Evolutionary conservation across 768 basidiomycete species (phyloP), one percentile per base, ranked within the genome.

Genomic region (Mycena polygramma): DNA sequence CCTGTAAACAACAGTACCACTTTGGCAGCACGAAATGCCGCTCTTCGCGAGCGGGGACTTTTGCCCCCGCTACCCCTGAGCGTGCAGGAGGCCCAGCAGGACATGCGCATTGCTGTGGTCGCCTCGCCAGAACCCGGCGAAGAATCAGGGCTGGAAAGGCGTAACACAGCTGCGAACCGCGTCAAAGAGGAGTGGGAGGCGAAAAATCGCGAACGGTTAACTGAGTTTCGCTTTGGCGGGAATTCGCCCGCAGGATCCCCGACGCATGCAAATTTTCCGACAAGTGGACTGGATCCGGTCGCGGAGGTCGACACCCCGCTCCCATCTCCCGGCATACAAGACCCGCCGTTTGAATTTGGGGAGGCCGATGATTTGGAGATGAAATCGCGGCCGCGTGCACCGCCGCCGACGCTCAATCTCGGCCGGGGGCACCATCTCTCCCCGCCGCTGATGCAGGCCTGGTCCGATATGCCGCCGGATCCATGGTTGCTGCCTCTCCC

Each of bases 21-120:
- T 8, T 81, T 79, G 49, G 83, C 83, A 35, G 78, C 80, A 17
- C 82, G 87, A 24, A 86, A 90, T 54, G 89, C 88, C 4, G 90
- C 90, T 2, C 83, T 91, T 24, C 85, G 90, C 15, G 89, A 86
- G 72, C 85, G 89, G 39, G 90, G 90, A 0, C 80, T 92, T 46
- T 80, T 88, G 2, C 89, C 91, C 26, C 84, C 86, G 11, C 79
- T 85, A 35, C 75, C 75, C 20, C 83, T 84, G 60, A 86, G 78
- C 78, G 80, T 75, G 30, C 82, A 78, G 76, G 86, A 83, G 71
- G 80, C 61, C 53, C 77, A 83, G 68, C 80, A 77, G 51, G 82
- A 83, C 77, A 75, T 43, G 10, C 75, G 75, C 1, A 81, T 87
- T 11, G 84, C 84, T 7, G 73, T 83, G n/a, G 72, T 84, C 20